A percentile compares a stretch with the other conserved stretches of the same genome.
Conservation (phyloP, 1,139 yeast genomes). For the Suhomyces yuchorum region DNA sequence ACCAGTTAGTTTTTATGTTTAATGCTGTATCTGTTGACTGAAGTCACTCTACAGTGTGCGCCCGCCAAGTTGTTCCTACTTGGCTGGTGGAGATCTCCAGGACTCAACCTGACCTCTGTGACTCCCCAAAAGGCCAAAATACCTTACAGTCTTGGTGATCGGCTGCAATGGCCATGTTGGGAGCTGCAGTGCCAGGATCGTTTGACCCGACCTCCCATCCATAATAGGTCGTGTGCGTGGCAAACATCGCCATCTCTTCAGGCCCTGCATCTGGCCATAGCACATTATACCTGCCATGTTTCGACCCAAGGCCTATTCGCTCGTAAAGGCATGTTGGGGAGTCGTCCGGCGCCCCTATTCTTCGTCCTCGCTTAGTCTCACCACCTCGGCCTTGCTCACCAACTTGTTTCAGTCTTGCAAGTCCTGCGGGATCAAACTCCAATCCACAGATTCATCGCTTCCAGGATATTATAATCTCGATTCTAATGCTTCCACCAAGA, state of each 20-base stretch:
- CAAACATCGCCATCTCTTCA: slow-evolving; percentile 5
- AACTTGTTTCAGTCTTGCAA: slow-evolving; percentile 23
- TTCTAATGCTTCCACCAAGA: slow-evolving; percentile 2
- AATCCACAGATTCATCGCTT: slow-evolving; percentile 31
- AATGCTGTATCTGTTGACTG: no score
- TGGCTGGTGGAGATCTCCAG: no score
- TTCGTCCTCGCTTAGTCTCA: slow-evolving; percentile 7
- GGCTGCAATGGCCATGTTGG: no score
- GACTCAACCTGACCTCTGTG: no score
- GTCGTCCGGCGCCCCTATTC: slow-evolving; percentile 5
- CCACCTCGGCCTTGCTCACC: slow-evolving; percentile 17
- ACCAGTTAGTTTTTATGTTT: no score
- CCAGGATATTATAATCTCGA: slow-evolving; percentile 47
- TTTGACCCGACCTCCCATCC: no score
- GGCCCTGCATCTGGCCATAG: neutral
- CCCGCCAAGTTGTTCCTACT: no score
- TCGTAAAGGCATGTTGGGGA: neutral
- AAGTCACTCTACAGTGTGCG: no score
- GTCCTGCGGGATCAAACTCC: slow-evolving; percentile 59
- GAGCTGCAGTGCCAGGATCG: no score
- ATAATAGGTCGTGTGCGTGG: neutral
- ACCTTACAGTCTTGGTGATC: no score
- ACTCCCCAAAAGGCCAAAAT: no score
- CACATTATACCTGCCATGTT: neutral
- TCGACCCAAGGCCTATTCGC: neutral